phyloP scores from a whole-genome alignment of 495 filamentous ascomycete species.

The Bacidia rubella region DNA sequence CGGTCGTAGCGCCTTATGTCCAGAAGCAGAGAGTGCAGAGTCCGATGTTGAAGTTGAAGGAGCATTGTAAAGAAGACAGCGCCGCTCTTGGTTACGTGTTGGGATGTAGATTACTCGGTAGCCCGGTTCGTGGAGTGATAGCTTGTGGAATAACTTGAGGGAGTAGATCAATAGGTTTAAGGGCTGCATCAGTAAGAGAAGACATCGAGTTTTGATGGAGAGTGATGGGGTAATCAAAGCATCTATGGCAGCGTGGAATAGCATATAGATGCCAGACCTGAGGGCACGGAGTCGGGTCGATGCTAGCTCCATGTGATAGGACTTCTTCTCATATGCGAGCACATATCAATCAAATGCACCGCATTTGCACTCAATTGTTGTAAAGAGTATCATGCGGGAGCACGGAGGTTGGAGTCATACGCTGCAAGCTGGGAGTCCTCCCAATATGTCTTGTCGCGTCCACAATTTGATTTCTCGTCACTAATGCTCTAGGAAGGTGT shows the following conservation, averaged over 20 bases:
- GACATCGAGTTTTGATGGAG: not conserved
- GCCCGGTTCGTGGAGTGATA: not conserved
- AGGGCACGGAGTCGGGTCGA: no score
- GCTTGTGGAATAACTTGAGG: not conserved
- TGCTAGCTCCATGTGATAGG: no score
- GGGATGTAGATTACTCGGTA: not conserved
- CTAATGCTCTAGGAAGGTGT: no score
- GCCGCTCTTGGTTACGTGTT: not conserved
- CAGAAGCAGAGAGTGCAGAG: not conserved
- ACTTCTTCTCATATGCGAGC: no score
- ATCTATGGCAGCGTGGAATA: not conserved
- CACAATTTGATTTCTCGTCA: no score
- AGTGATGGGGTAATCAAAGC: not conserved
- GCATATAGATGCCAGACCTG: no score
- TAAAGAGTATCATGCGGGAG: no score
- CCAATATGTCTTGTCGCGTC: no score
- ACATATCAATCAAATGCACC: no score
- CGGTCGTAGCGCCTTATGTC: slow-evolving; percentile 7
- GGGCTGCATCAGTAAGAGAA: not conserved
- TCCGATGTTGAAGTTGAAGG: not conserved
- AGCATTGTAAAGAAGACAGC: not conserved
- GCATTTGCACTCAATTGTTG: no score
- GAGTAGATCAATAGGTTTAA: not conserved
- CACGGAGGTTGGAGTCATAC: no score
- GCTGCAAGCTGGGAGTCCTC: no score